Evolutionary conservation across 2,329 filamentous ascomycete genomes (phyloP).

Genomic region (Diplodia mutila): DNA sequence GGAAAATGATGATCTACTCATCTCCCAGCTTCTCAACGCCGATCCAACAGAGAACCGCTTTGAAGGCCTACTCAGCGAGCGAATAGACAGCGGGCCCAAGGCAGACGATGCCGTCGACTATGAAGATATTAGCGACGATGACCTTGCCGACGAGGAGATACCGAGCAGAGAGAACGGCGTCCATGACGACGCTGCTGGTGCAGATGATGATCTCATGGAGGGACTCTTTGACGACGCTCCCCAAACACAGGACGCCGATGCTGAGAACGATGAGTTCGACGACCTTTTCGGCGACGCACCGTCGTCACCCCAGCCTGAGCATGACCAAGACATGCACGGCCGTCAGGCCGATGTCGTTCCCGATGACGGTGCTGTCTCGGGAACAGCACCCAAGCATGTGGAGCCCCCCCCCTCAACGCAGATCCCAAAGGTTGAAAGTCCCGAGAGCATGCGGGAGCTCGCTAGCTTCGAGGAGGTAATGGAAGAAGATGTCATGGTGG

Average conservation of each 20-base stretch:
- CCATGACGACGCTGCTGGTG: constrained; percentile 32
- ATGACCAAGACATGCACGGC: constrained; percentile 1
- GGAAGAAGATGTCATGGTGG: constrained; percentile 27
- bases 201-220: constrained; percentile 35
- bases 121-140: constrained; percentile 89
- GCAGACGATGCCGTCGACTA: constrained; percentile 91
- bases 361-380: not conserved
- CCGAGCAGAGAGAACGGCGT: constrained; percentile 30
- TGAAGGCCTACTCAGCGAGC: constrained; percentile 32
- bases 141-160: constrained; percentile 74
- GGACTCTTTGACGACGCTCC: constrained; percentile 32
- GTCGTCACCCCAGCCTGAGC: constrained; percentile 29
- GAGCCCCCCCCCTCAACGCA: constrained; percentile 13
- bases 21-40: constrained; percentile 35
- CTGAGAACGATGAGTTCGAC: constrained; percentile 49
- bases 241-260: constrained; percentile 6
- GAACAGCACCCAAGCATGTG: not conserved
- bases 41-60: constrained; percentile 32
- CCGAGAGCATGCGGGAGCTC: constrained; percentile 20
- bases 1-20: constrained; percentile 35
- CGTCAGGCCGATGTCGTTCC: not conserved
- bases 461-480: not conserved
- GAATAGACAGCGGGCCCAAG: constrained; percentile 67
- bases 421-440: constrained; percentile 13
- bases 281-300: constrained; percentile 70